A percentile compares a stretch with the other conserved stretches of the same genome.
Evolutionary conservation across 768 basidiomycete genomes (phyloP).

Genomic region (Rhodotorula diobovata): DNA sequence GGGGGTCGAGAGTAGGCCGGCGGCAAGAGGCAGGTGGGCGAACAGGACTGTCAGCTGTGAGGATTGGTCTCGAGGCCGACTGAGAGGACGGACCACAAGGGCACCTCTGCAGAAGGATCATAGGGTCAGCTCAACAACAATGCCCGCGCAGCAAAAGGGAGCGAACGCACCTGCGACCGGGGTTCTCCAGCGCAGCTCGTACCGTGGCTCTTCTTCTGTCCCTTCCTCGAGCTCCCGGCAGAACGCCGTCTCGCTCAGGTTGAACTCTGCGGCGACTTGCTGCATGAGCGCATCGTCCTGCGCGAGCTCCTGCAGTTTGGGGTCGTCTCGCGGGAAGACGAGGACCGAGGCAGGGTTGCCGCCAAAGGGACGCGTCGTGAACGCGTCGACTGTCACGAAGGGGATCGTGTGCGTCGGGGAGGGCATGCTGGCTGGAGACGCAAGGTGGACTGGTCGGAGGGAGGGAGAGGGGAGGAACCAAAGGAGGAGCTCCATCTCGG

Average conservation of each 20-base stretch:
- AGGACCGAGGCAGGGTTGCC: conserved; percentile 49
- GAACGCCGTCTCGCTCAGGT: conserved; percentile 44
- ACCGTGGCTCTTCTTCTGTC: conserved; percentile 13
- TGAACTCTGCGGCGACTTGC: conserved; percentile 42
- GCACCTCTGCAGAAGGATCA: conserved; percentile 34
- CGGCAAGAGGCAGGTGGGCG: too few relatives aligned
- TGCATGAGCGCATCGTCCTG: conserved; percentile 11
- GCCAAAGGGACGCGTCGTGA: conserved; percentile 43
- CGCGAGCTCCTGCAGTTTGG: conserved; percentile 13
- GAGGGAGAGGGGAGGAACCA: too few relatives aligned
- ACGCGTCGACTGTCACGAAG: conserved; percentile 46
- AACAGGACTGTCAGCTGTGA: not conserved
- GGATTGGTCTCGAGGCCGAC: too few relatives aligned
- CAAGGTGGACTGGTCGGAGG: too few relatives aligned
- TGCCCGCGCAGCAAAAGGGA: not conserved
- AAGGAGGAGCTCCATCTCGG: too few relatives aligned
- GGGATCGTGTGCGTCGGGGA: not conserved
- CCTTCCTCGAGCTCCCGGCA: conserved; percentile 11
- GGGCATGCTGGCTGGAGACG: not conserved
- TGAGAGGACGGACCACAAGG: conserved; percentile 42
- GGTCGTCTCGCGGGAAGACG: conserved; percentile 28
- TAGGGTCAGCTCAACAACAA: not conserved
- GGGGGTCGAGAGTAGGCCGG: not conserved
- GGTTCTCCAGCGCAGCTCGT: conserved; percentile 46
- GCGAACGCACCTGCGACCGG: conserved; percentile 15